Percentiles rank a stretch among this genome's conserved stretches.
These are phyloP conservation scores for Zoysia japonica DNA, from an alignment of 176 grass and related monocot species.

Conservation along the genomic window DNA sequence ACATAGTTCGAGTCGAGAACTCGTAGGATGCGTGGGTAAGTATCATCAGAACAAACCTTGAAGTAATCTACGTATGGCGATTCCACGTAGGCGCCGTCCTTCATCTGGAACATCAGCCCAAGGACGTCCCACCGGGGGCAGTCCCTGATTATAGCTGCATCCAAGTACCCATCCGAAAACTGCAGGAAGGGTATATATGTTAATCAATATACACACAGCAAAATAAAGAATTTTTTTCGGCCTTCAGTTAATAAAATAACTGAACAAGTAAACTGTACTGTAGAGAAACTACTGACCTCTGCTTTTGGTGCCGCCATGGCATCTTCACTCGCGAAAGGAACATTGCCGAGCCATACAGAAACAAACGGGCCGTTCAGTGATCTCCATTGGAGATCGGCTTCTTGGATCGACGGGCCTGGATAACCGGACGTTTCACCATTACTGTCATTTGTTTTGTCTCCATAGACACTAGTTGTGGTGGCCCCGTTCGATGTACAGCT, in stretches of 20 bases:
- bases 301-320: slow-evolving; percentile 83
- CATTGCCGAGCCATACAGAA: slow-evolving; percentile 80
- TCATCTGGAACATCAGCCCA: slow-evolving; percentile 65
- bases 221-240: no score
- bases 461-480: slow-evolving; percentile 18
- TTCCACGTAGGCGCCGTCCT: slow-evolving; percentile 67
- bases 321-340: slow-evolving; percentile 73
- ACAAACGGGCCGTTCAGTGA: slow-evolving; percentile 84
- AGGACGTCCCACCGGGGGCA: slow-evolving; percentile 66
- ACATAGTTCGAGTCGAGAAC: not conserved
- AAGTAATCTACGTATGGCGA: slow-evolving; percentile 80
- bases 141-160: slow-evolving; percentile 80
- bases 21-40: not conserved
- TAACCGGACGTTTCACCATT: slow-evolving; percentile 49
- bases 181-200: slow-evolving; percentile 33
- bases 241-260: no score
- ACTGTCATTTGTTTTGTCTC: slow-evolving; percentile 16
- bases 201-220: no score
- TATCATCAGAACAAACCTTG: slow-evolving; percentile 51
- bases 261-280: not conserved
- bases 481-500: slow-evolving; percentile 25
- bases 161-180: slow-evolving; percentile 98
- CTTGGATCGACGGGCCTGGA: slow-evolving; percentile 49
- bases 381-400: slow-evolving; percentile 65
- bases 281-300: slow-evolving; percentile 46